These are phyloP conservation scores for Psilocybe cubensis DNA, from an alignment of 768 basidiomycete species.

Conservation along the genomic window DNA sequence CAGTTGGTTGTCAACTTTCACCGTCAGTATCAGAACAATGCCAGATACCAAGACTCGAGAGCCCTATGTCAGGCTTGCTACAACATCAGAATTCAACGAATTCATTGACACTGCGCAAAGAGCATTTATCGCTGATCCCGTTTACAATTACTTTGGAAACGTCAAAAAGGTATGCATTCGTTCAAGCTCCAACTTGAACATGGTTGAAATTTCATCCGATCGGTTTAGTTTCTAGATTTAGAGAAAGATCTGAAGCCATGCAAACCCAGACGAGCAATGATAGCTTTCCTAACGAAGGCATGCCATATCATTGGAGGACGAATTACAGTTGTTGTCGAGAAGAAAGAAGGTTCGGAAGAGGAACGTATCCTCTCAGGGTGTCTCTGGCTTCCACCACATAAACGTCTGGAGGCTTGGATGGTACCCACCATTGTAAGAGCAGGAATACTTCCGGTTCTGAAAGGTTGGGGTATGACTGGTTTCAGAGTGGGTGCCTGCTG, in stretches of 20 bases:
- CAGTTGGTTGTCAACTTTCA: background rate
- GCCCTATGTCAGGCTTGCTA: constrained; percentile 21
- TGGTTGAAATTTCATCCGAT: background rate
- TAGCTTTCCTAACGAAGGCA: constrained; percentile 20
- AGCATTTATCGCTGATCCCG: constrained; percentile 33
- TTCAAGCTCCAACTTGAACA: too few species aligned
- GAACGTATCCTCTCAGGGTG: constrained; percentile 28
- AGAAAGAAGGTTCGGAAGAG: background rate
- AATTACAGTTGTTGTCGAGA: constrained; percentile 27
- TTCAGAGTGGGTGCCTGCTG: constrained; percentile 17
- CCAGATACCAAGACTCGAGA: background rate
- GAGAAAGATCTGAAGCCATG: constrained; percentile 17
- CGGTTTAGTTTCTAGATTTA: constrained; percentile 19
- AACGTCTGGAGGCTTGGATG: constrained; percentile 25
- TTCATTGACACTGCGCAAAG: constrained; percentile 19
- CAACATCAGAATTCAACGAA: constrained; percentile 24
- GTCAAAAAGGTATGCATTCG: constrained; percentile 25
- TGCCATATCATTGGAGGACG: constrained; percentile 27
- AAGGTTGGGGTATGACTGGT: constrained; percentile 21
- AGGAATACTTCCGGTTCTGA: constrained; percentile 21
- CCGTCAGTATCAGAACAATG: background rate
- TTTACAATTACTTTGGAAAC: constrained; percentile 30
- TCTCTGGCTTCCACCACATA: constrained; percentile 30
- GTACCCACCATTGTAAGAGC: constrained; percentile 20
- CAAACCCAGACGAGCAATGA: constrained; percentile 15